Evolutionary conservation across 148 eudicot species (phyloP).

Genomic region (Tetragonia tetragonoides): DNA sequence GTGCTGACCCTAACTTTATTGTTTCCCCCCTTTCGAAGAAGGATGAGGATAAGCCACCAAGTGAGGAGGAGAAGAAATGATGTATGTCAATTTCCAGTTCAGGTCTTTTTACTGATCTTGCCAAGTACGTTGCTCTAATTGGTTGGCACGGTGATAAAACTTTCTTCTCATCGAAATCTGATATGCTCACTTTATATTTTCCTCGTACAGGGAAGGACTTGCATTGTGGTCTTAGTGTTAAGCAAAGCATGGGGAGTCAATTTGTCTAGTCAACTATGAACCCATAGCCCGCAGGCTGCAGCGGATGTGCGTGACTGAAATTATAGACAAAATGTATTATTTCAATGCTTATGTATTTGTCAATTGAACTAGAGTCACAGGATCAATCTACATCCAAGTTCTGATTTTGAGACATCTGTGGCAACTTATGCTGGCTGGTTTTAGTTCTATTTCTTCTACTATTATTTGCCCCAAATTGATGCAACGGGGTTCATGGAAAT

Average conservation of each 20-base stretch:
- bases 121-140: background rate
- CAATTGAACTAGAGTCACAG: constrained; percentile 12
- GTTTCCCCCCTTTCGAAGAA: constrained; percentile 31
- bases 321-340: constrained; percentile 5
- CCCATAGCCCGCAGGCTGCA: constrained; percentile 9
- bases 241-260: background rate
- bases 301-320: background rate
- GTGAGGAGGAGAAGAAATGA: constrained; percentile 66
- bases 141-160: too few species aligned
- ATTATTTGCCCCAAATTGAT: background rate
- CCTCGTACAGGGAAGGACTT: constrained; percentile 4
- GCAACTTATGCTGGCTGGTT: background rate
- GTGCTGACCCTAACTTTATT: background rate
- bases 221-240: background rate
- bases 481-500: background rate
- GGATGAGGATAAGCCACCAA: constrained; percentile 62
- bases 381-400: background rate
- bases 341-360: constrained; percentile 23
- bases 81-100: background rate
- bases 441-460: background rate
- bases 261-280: background rate
- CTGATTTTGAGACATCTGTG: background rate
- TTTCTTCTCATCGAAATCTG: too few species aligned
- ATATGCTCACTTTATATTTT: constrained; percentile 3
- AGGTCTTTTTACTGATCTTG: constrained; percentile 6